Base-by-base conservation (phyloP, 2,329 filamentous ascomycete genomes). In the Didymella pinodella region DNA sequence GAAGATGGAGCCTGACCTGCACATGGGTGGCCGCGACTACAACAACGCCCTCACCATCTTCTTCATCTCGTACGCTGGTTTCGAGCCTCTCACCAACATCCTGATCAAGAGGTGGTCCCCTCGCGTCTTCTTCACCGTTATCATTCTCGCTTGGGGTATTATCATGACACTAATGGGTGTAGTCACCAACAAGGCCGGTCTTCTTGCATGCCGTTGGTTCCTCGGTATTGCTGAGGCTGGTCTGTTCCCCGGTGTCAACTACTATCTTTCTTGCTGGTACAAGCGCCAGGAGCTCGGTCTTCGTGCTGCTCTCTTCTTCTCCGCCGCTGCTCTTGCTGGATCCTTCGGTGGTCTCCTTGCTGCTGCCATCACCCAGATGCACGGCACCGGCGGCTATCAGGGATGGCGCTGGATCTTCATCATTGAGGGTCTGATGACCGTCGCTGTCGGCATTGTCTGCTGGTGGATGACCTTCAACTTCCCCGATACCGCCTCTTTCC, bases 401-500 rank as follows among this genome's bases (percentile, higher is more conserved):
- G 76, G 75, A 38, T 78, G 76, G 75, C 72, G 73, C 25, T 78
- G 76, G 75, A 77, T 78, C 43, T 78, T 76, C 65, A 76, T 76
- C 52, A 68, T 76, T 18, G 74, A 76, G 57, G 74, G 74, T 63
- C 62, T 78, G 20, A 69, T 75, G 49, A 78, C 75, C 29, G 75
- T 77, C 11, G 66, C 69, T 43, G 72, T 77, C 41, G 74, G 75
- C 32, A 25, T 73, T 18, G 70, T 75, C 61, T 76, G 74, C 54
- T 77, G 84, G 75, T 86, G 82, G 74, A 86, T 90, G 73, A 83
- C 90, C 7, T 82, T 88, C 62, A 86, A 90, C 70, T 88, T 88
- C 63, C 87, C 87, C 0, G 81, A 83, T 47, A 88, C 84, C 0
- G 85, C 87, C 4, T 77, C 79, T 1, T 89, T 89, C 57, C 77